Base-by-base conservation (phyloP, 352 stramenopile species). In the Globisporangium yorkense region DNA sequence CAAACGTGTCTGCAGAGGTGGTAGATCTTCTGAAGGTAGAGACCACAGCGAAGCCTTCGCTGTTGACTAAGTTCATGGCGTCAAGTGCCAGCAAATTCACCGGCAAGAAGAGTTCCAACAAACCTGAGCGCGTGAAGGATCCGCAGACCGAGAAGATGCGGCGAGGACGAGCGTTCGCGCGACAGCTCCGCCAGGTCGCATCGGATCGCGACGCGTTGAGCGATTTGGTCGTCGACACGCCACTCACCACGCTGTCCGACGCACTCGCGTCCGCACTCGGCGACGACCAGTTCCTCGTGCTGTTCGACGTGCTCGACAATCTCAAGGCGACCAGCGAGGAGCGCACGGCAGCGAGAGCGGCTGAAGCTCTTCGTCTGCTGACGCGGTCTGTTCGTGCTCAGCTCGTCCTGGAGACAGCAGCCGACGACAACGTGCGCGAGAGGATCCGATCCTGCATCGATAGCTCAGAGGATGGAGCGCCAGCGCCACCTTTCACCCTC, bases 211-310 rank as follows among this genome's bases (percentile, higher is more conserved):
- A 24, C 39, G 43, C 31, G 6, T 20, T 63, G 20, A 29, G 12
- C 2, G 50, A 52, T 9, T 21, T 66, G 33, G 47, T 66, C n/a
- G 10, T 63, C 24, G 27, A 16, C 13, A 58, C 60, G 18, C 10
- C 54, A 9, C 16, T 40, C 33, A 21, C 5, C 18, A 31, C 18
- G 8, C 27, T 66, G 21, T 27, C 16, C 21, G 9, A 45, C 8
- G 55, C 60, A 12, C 49, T 66, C 20, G 51, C 57, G 10, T 45
- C 41, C 0, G 52, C 60, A 1, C 49, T 66, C 6, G 35, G 50
- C 6, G 60, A 66, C 18, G 56, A 62, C 21, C 60, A 58, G 15
- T 54, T 63, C 13, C 49, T 62, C 5, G 13, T 41, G 1, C 21
- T 66, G 21, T 53, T 63, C 16, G 47, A 63, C n/a, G 48, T 39